Evolutionary conservation across 1,284 basidiomycete species (phyloP).

Genomic region (Rhodotorula sp.): DNA sequence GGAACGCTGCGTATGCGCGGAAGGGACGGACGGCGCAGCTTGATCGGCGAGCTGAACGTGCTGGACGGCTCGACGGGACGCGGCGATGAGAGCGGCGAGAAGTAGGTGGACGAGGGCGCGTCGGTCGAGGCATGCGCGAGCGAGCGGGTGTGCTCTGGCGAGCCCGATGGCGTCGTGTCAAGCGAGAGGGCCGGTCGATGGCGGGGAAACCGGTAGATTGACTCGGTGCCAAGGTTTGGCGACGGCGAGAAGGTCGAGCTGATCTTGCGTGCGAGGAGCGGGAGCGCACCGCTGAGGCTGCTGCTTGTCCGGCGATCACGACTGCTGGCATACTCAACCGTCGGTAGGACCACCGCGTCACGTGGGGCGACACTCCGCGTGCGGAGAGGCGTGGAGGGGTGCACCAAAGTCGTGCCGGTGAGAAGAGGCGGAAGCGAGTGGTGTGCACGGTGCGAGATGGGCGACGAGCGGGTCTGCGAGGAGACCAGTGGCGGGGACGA

Average conservation of each 20-base stretch:
- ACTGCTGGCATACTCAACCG: background rate
- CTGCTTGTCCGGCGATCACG: background rate
- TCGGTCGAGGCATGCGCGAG: background rate
- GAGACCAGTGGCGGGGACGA: background rate
- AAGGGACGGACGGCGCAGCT: background rate
- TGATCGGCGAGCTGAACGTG: background rate
- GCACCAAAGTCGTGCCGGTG: background rate
- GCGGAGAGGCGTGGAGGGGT: background rate
- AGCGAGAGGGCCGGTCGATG: background rate
- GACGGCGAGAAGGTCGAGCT: background rate
- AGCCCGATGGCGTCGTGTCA: background rate
- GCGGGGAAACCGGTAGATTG: background rate
- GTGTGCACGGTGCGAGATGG: background rate
- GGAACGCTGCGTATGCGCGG: background rate
- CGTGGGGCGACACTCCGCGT: too few relatives aligned
- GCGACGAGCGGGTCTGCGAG: background rate
- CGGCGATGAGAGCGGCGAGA: background rate
- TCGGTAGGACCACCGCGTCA: background rate
- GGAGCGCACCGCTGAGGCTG: background rate
- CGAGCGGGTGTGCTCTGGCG: background rate
- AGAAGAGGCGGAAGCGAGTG: conserved; percentile 7
- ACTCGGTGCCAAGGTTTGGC: background rate
- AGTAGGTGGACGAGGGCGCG: background rate
- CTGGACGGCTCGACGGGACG: background rate
- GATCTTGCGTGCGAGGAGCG: background rate